phyloP scores from a whole-genome alignment of 2,329 filamentous ascomycete genomes.

The Magnaporthiopsis poae region DNA sequence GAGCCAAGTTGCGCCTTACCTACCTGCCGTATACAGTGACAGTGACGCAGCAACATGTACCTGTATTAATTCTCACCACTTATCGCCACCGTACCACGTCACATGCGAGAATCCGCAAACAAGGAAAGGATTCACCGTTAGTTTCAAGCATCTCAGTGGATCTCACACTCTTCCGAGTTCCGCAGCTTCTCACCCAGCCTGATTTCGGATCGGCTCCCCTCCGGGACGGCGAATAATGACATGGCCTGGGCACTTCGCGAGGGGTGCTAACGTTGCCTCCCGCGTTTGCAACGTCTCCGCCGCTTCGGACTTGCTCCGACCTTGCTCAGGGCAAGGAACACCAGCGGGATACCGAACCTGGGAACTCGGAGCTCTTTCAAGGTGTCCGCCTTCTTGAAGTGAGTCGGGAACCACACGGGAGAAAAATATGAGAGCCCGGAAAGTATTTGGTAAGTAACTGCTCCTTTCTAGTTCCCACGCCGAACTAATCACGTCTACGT shows the following conservation, averaged over 20 bases:
- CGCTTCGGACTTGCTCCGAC: neutral
- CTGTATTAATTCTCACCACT: neutral
- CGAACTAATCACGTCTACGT: neutral
- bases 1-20: neutral
- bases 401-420: too few species aligned
- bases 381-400: neutral
- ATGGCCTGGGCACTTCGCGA: too few species aligned
- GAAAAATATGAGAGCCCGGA: neutral
- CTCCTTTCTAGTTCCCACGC: neutral
- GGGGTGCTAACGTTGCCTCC: neutral
- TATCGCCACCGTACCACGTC: neutral
- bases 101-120: neutral
- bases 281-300: neutral
- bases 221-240: neutral
- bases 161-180: neutral
- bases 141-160: neutral
- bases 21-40: neutral
- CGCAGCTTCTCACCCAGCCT: neutral
- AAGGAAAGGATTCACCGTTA: neutral
- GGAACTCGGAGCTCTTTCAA: neutral
- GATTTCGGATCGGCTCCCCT: neutral
- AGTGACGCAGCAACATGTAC: neutral
- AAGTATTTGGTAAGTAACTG: neutral
- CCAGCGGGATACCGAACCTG: neutral
- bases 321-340: neutral